These are phyloP conservation scores for Zymoseptoria passerinii DNA, from an alignment of 2,329 filamentous ascomycete genomes.

Conservation along the genomic window DNA sequence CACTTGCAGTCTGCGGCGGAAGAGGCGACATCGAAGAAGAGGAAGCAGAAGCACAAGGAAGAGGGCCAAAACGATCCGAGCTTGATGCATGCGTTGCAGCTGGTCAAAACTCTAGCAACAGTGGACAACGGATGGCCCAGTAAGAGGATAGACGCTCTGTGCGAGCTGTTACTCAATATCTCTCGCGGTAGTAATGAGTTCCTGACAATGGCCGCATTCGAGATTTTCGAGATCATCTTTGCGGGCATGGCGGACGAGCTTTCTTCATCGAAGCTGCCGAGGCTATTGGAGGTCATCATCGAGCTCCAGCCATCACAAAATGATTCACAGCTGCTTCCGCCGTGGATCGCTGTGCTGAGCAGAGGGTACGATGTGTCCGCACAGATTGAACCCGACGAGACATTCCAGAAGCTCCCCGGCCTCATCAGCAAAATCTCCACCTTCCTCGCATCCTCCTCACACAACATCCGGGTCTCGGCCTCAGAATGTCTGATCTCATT, in stretches of 20 bases:
- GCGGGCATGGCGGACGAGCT: conserved; percentile 81
- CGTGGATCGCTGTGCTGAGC: conserved; percentile 93
- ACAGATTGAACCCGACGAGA: conserved; percentile 80
- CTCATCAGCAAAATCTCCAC: conserved; percentile 71
- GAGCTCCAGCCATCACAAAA: conserved; percentile 86
- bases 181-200: conserved; percentile 88
- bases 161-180: conserved; percentile 80
- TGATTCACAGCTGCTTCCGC: conserved; percentile 87
- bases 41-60: conserved; percentile 44
- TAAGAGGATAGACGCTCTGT: conserved; percentile 86
- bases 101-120: conserved; percentile 80
- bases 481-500: conserved; percentile 94
- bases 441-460: conserved; percentile 78
- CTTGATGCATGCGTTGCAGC: conserved; percentile 82
- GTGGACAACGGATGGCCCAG: conserved; percentile 93
- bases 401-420: conserved; percentile 80
- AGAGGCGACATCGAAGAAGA: conserved; percentile 63
- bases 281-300: conserved; percentile 81
- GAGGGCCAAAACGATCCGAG: conserved; percentile 56
- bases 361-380: conserved; percentile 89
- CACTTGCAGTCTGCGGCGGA: conserved; percentile 70
- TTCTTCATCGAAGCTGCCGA: conserved; percentile 79
- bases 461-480: conserved; percentile 89
- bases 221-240: conserved; percentile 96
- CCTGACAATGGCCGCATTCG: conserved; percentile 91